A percentile compares a stretch with the other conserved stretches of the same genome.
Evolutionary conservation across 768 basidiomycete species (phyloP).

Genomic region (Boletus subparvulus): DNA sequence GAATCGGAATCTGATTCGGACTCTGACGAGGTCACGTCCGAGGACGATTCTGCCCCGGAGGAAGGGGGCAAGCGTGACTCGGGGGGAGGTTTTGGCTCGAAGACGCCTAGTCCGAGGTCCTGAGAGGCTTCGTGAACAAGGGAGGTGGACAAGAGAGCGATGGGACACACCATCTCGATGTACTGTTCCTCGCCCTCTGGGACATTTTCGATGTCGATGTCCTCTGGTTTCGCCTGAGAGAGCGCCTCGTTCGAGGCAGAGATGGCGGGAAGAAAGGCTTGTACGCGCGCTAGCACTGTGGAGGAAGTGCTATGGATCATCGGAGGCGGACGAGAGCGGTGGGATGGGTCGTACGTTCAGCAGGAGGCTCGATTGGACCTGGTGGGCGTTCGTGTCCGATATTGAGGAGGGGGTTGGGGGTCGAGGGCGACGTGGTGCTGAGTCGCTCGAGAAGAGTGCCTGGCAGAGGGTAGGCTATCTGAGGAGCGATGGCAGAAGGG

Average conservation of each 20-base stretch:
- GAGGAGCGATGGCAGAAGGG: background rate
- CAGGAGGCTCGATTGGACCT: constrained; percentile 42
- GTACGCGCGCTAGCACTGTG: constrained; percentile 63
- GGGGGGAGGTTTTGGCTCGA: constrained; percentile 40
- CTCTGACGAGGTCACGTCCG: constrained; percentile 10
- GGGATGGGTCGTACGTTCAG: constrained; percentile 44
- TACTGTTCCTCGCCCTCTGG: constrained; percentile 46
- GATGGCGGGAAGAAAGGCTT: constrained; percentile 65
- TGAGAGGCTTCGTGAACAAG: constrained; percentile 23
- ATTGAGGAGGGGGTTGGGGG: constrained; percentile 25
- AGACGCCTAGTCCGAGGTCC: constrained; percentile 67
- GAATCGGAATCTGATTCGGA: constrained; percentile 13
- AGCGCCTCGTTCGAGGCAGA: constrained; percentile 63
- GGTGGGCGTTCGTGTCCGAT: constrained; percentile 33
- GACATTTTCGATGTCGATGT: constrained; percentile 71
- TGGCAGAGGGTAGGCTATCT: constrained; percentile 17
- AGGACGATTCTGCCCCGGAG: constrained; percentile 6
- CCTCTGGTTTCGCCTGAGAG: constrained; percentile 47
- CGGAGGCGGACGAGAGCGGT: background rate
- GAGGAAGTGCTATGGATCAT: background rate
- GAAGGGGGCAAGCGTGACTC: constrained; percentile 13
- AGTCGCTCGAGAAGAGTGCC: constrained; percentile 44
- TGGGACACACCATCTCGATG: constrained; percentile 60
- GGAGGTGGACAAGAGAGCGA: background rate
- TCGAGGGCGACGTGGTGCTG: constrained; percentile 23